Base-by-base conservation (phyloP, 2,329 filamentous ascomycete genomes). In the Colletotrichum incanum region DNA sequence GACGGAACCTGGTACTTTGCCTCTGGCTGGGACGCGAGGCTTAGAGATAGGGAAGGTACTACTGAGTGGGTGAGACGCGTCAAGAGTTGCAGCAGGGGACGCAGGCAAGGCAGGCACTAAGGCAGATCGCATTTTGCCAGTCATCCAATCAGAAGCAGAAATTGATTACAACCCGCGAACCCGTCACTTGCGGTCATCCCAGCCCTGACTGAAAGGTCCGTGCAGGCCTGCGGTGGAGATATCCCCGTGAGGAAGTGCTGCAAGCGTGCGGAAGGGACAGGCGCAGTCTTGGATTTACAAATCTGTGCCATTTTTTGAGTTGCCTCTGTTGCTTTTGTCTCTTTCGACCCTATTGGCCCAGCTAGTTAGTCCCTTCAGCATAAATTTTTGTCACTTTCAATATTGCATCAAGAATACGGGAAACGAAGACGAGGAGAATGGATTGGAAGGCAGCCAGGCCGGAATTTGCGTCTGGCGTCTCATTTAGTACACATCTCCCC, bases 1-100 rank as follows among this genome's bases (percentile, higher is more conserved):
- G 34, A 49, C 31, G 52, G 23, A 61, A 34, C 34, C 43, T 50
- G 18, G 47, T 12, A 41, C 45, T 50, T 63, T 50, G 41, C 60
- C 45, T 37, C 59, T 49, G 55, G n/a, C 37, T 59, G 5, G 59
- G 59, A 62, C 59, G 47, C 18, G 23, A 52, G 60, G 60, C 60
- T 50, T 34, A 26, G 43, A 52, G 47, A 45, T 39, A 26, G 47
- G 28, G n/a, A 26, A 55, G 31, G 52, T 23, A 23, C 34, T 37
- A 34, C 55, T 16, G 34, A 20, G 34, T 43, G 26, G 34, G 34
- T 26, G 23, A 39, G 47, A 23, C 45, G 34, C 55, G 59, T 50
- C 59, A 28, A 52, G 16, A 28, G 60, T 28, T 50, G 23, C 31
- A 41, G n/a, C 23, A 63, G 45, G 34, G 28, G 28, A n/a, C 28